These are phyloP conservation scores for Canariomyces notabilis DNA, from an alignment of 2,329 filamentous ascomycete species.

Conservation along the genomic window DNA sequence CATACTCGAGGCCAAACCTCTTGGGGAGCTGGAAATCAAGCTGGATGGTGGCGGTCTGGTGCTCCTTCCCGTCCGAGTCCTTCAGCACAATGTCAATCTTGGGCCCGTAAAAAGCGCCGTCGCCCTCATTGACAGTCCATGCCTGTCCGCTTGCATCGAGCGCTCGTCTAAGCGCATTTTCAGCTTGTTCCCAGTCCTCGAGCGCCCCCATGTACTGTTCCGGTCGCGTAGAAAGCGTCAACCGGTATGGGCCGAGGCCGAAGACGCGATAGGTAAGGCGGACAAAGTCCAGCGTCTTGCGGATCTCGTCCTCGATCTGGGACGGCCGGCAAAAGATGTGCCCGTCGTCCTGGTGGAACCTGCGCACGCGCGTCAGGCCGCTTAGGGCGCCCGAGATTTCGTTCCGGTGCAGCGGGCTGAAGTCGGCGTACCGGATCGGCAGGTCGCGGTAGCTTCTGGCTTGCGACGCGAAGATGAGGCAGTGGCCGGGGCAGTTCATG, in stretches of 20 bases:
- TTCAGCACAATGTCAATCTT: conserved; percentile 84
- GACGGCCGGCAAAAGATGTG: conserved; percentile 82
- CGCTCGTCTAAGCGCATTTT: conserved; percentile 59
- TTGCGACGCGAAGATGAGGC: conserved; percentile 72
- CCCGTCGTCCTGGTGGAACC: conserved; percentile 87
- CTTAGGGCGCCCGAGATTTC: conserved; percentile 77
- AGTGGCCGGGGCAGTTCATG: conserved; percentile 91
- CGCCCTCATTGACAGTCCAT: conserved; percentile 73
- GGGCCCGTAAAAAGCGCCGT: conserved; percentile 86
- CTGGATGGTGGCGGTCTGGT: conserved; percentile 85
- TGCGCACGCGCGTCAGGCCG: conserved; percentile 75
- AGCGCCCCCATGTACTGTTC: conserved; percentile 71
- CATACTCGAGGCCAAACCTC: conserved; percentile 72
- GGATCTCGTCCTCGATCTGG: conserved; percentile 71
- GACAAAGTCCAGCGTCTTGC: conserved; percentile 68
- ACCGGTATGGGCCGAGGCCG: conserved; percentile 64
- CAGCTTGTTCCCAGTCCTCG: conserved; percentile 64
- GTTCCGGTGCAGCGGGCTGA: conserved; percentile 81
- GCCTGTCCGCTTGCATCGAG: conserved; percentile 58
- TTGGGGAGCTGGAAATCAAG: conserved; percentile 86
- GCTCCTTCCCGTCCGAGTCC: conserved; percentile 77
- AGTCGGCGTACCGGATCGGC: conserved; percentile 80
- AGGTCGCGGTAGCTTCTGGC: conserved; percentile 73
- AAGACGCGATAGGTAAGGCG: conserved; percentile 66
- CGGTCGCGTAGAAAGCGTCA: conserved; percentile 75